Evolutionary conservation across 805 yeast genomes (phyloP).

Genomic region (Saccharomycopsis sp.): DNA sequence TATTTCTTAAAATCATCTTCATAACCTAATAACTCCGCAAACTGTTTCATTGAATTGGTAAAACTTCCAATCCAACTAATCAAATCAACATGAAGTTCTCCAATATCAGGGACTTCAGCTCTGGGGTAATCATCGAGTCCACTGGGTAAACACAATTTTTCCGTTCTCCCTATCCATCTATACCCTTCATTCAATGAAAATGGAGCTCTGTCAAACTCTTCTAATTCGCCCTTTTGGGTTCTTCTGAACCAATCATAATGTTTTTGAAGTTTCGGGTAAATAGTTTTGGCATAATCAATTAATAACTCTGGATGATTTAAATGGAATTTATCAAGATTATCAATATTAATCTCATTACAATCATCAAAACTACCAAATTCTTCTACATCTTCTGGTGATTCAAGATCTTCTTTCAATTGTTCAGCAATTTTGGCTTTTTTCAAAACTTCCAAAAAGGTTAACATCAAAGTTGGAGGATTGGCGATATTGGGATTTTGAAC

Average conservation of each 20-base stretch:
- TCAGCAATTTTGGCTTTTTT: constrained; percentile 30
- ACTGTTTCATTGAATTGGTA: constrained; percentile 69
- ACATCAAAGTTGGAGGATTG: constrained; percentile 89
- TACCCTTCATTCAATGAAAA: constrained; percentile 46
- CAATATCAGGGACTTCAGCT: constrained; percentile 66
- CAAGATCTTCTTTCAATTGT: constrained; percentile 18
- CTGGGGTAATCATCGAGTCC: constrained; percentile 96
- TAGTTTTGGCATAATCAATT: constrained; percentile 42
- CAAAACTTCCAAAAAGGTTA: constrained; percentile 51
- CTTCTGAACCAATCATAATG: constrained; percentile 81
- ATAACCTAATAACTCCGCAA: constrained; percentile 54
- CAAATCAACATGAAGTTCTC: constrained; percentile 85
- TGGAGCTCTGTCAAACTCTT: constrained; percentile 56
- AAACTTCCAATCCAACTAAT: constrained; percentile 90
- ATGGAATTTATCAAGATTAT: constrained; percentile 39
- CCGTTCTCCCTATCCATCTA: constrained; percentile 90
- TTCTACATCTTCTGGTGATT: constrained; percentile 25
- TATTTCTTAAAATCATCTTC: constrained; percentile 50
- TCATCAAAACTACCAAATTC: constrained; percentile 14
- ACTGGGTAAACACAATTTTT: constrained; percentile 77
- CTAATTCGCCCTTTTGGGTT: constrained; percentile 68
- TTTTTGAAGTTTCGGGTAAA: constrained; percentile 65
- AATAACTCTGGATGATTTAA: constrained; percentile 49
- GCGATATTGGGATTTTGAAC: constrained; percentile 85
- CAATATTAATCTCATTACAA: constrained; percentile 23